A percentile compares a stretch with the other conserved stretches of the same genome.
phyloP scores from a whole-genome alignment of 306 rosid genomes.

The Malus fusca region DNA sequence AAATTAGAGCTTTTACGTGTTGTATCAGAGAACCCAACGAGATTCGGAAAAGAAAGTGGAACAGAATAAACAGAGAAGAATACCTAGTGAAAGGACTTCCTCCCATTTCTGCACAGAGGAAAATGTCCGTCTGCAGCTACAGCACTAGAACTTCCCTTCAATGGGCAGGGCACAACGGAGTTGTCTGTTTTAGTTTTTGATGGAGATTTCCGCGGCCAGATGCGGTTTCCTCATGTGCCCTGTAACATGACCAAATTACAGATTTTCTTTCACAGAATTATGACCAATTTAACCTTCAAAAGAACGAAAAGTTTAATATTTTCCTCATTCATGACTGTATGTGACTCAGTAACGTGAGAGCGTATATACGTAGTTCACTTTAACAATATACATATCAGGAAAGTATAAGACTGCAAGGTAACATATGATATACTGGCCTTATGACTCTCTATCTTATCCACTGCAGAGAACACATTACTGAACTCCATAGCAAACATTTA shows the following conservation, averaged over 20 bases:
- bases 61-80: not conserved
- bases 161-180: not conserved
- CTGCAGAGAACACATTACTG: not conserved
- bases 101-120: not conserved
- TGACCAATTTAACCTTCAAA: not conserved
- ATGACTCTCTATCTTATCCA: not conserved
- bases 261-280: not conserved
- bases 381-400: not conserved
- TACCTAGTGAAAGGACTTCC: not conserved
- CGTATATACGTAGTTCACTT: not conserved
- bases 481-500: not conserved
- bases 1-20: no score
- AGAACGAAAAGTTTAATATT: not conserved
- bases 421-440: not conserved
- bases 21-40: no score
- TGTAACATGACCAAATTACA: not conserved
- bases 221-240: not conserved
- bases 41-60: not conserved
- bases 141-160: not conserved
- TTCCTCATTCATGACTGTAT: not conserved
- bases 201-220: not conserved
- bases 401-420: not conserved
- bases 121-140: not conserved
- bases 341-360: not conserved
- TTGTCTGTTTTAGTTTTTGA: not conserved